Evolutionary conservation across 2,329 filamentous ascomycete genomes (phyloP), one percentile per base, ranked within the genome.

Genomic region (Pseudogymnoascus destructans): DNA sequence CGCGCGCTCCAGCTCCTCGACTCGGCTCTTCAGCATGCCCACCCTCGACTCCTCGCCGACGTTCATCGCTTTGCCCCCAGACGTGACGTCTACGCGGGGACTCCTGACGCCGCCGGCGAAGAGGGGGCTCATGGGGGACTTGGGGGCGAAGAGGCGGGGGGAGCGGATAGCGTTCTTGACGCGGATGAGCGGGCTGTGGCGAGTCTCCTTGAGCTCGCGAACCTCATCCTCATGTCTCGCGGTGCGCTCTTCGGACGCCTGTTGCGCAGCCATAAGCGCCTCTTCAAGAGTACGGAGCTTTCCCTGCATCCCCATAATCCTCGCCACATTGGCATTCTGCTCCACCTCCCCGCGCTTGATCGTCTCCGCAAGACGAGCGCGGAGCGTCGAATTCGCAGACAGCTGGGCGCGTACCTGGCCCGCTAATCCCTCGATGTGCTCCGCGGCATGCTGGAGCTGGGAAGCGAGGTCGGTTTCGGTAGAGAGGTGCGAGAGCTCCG

Each of bases 171-270:
- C 64, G 69, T 79, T 73, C 69, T 84, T 84, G 66, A 89, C 80
- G 11, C 92, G 86, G 63, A 84, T 83, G 30, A 97, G 79, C 66
- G 93, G 87, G 15, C 77, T 76, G 67, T 81, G 89, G 67, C 93
- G 84, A 60, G 82, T 86, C 59, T 95, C 89, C 64, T 86, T 85
- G 58, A 97, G 74, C 19, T 79, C 75, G 15, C 80, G 75, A 35
- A 95, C 79, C 71, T 96, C 90, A 35, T 93, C 89, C 70, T 97
- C 93, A 67, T 96, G 90, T 55, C 83, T 84, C 42, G 81, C 75
- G 59, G 97, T 82, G 36, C 85, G 84, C 55, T 92, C 90, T 69
- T 98, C 93, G 0, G 89, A 92, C 17, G 86, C 81, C 59, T 89
- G 85, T 70, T 97, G 92, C 1, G 92, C 89, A 17, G 81, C 74